Percentiles rank a stretch among this genome's conserved stretches.
Evolutionary conservation across 805 yeast genomes (phyloP).

Genomic region (Saturnispora quitensis): DNA sequence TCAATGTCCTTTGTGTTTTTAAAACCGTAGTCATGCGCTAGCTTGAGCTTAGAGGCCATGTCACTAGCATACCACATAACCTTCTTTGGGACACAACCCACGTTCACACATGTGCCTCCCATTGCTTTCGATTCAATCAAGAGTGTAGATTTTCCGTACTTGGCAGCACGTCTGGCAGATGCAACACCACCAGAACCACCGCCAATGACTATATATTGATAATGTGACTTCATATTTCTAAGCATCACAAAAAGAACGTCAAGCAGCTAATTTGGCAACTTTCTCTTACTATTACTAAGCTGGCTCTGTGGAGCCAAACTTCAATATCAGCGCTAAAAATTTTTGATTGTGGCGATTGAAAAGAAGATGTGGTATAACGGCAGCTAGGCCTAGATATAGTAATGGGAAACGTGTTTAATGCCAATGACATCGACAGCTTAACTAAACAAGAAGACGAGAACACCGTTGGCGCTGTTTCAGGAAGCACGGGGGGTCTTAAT

Average conservation of each 20-base stretch:
- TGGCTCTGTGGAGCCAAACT: neutral
- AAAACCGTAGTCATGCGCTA: constrained; percentile 81
- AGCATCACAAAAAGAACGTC: neutral
- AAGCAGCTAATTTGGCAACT: neutral
- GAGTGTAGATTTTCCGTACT: constrained; percentile 81
- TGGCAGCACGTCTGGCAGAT: constrained; percentile 94
- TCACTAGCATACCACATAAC: constrained; percentile 98
- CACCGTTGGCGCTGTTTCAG: neutral
- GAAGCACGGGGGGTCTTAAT: neutral
- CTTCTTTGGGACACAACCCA: constrained; percentile 98
- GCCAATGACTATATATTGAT: constrained; percentile 90
- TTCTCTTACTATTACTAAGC: neutral
- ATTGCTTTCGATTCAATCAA: constrained; percentile 71
- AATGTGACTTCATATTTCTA: constrained; percentile 40
- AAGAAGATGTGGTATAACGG: neutral
- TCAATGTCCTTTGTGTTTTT: constrained; percentile 53
- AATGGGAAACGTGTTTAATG: neutral
- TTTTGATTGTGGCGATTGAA: neutral
- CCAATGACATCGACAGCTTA: neutral
- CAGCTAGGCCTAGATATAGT: neutral
- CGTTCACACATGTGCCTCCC: constrained; percentile 95
- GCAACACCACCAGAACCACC: constrained; percentile 99
- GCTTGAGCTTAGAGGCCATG: constrained; percentile 62
- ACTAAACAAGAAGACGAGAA: neutral
- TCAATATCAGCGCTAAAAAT: neutral